Evolutionary conservation across 83 land plant species (phyloP), one percentile per base, ranked within the genome.

Genomic region (Picea mariana): DNA sequence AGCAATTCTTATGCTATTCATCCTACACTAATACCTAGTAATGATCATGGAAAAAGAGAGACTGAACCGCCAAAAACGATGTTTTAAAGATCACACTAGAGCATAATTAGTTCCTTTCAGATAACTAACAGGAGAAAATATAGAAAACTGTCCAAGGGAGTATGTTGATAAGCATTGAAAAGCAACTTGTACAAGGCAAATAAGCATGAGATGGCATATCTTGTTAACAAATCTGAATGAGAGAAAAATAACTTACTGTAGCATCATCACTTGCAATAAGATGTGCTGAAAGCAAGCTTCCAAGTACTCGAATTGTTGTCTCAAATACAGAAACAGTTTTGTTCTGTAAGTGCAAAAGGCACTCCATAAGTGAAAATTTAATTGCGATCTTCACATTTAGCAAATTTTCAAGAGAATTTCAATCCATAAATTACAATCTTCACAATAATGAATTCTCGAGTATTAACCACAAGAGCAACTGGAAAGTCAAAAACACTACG

Each of bases 271-370:
- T 93, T 67, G 98, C 99, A 80, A 97, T 89, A 79, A 95, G 92
- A 88, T 97, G 99, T n/a, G 94, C 99, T 79, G 99, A 94, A 24
- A 97, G 91, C 67, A 97, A 89, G 64, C 99, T 98, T 47, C 99
- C 99, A 83, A 97, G 92, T n/a, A 97, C 83, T 40, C 99, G 94
- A 52, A 97, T 97, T 34, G 95, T 96, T 23, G 98, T 97, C 85
- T 97, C 99, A 88, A 97, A 97, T 3, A 97, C 94, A 44, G 99
- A 97, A 26, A 97, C 98, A 72, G 99, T 97, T 80, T 97, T 97
- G 72, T 97, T 91, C 99, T 97, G 90, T 89, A 92, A 66, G 62
- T 62, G 44, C 27, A 55, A 62, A 38, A 68, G n/a, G 78, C 65
- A 60, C 62, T 62, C 49, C 21, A 80, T 79, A 44, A 64, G 26